phyloP scores from a whole-genome alignment of 306 rosid genomes.

The Hippophae gyantsensis region DNA sequence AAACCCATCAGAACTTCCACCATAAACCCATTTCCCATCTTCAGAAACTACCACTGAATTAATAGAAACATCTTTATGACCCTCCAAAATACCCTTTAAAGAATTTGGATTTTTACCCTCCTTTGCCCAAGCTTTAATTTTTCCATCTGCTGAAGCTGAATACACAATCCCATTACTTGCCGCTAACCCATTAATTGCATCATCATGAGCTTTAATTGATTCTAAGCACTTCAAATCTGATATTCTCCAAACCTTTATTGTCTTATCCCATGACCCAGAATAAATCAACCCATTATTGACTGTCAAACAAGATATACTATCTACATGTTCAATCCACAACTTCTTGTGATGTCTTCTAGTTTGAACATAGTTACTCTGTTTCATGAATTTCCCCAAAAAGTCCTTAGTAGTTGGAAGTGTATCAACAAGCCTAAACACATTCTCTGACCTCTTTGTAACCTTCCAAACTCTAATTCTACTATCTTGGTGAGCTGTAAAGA shows the following conservation, averaged over 20 bases:
- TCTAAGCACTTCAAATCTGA: slow-evolving; percentile 85
- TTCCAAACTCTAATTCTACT: slow-evolving; percentile 83
- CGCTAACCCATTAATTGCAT: slow-evolving; percentile 73
- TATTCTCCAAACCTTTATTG: slow-evolving; percentile 71
- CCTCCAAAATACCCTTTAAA: slow-evolving; percentile 52
- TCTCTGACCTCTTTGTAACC: slow-evolving; percentile 67
- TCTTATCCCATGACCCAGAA: slow-evolving; percentile 94
- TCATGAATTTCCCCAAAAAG: slow-evolving; percentile 77
- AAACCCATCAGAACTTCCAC: slow-evolving; percentile 69
- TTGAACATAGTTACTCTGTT: slow-evolving; percentile 77
- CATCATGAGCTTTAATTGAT: slow-evolving; percentile 83
- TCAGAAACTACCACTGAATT: slow-evolving; percentile 64
- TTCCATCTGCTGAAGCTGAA: slow-evolving; percentile 98
- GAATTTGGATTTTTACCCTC: slow-evolving; percentile 35
- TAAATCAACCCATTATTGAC: slow-evolving; percentile 57
- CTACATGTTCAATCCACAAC: slow-evolving; percentile 83
- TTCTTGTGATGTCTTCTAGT: slow-evolving; percentile 74
- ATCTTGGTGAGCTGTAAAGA: slow-evolving; percentile 84
- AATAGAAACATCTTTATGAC: slow-evolving; percentile 68
- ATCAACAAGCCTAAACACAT: slow-evolving; percentile 52
- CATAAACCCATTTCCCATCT: slow-evolving; percentile 78
- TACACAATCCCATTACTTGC: slow-evolving; percentile 59
- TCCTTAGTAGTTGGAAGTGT: slow-evolving; percentile 77
- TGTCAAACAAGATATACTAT: slow-evolving; percentile 74
- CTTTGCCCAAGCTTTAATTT: slow-evolving; percentile 75